These are phyloP conservation scores for Drechslerella stenobrocha DNA, from an alignment of 2,329 filamentous ascomycete species.

Conservation along the genomic window DNA sequence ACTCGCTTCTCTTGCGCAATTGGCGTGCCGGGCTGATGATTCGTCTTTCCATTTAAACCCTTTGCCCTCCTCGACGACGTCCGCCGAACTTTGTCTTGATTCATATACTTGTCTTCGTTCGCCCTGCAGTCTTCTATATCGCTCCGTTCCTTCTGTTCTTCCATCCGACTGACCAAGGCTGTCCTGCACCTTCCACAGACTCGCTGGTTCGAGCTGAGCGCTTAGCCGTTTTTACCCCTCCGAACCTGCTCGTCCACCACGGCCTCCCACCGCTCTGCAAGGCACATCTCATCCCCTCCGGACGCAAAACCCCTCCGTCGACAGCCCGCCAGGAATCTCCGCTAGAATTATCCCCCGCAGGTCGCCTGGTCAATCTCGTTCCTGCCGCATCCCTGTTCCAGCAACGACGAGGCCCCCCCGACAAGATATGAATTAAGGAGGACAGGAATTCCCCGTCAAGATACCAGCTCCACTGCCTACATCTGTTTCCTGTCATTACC, in stretches of 20 bases:
- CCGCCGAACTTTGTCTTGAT: neutral
- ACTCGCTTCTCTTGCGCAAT: conserved; percentile 8
- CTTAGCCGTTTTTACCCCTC: conserved; percentile 27
- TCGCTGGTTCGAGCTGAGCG: conserved; percentile 46
- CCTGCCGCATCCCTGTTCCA: too few relatives aligned
- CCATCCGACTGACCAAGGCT: conserved; percentile 7
- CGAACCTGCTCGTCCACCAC: conserved; percentile 27
- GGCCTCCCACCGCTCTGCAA: too few relatives aligned
- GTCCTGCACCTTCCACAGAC: too few relatives aligned
- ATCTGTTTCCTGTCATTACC: conserved; percentile 3
- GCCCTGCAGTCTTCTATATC: neutral
- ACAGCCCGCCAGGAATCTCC: neutral
- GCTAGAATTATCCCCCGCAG: too few relatives aligned
- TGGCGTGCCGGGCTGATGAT: neutral
- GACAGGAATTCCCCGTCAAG: conserved; percentile 39
- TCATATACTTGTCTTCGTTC: neutral
- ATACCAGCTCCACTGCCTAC: conserved; percentile 23
- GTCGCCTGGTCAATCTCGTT: too few relatives aligned
- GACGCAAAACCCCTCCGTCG: conserved; percentile 11
- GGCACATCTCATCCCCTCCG: too few relatives aligned
- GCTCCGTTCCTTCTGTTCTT: conserved; percentile 14
- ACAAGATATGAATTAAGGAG: conserved; percentile 46
- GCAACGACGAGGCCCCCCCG: too few relatives aligned
- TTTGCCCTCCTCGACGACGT: neutral
- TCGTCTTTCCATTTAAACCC: neutral